phyloP scores from a whole-genome alignment of 768 basidiomycete species.

The Polyporus arcularius region DNA sequence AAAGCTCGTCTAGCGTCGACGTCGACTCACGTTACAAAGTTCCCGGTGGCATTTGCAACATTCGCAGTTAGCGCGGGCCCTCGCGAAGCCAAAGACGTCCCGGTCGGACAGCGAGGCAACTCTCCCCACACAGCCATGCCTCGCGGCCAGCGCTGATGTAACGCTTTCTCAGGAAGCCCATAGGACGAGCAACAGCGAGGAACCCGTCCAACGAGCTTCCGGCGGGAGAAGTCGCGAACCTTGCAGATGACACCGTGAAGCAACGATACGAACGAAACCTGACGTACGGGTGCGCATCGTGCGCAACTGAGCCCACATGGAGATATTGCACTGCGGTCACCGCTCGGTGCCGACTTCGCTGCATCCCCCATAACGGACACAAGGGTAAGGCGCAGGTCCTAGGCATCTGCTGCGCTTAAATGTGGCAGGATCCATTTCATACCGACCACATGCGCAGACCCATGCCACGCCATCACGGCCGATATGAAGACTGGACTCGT shows the following conservation, averaged over 20 bases:
- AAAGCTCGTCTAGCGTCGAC: not conserved
- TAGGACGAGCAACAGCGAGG: not conserved
- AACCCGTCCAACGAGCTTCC: not conserved
- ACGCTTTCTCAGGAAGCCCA: not conserved
- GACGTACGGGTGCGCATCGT: not conserved
- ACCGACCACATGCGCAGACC: too few species aligned
- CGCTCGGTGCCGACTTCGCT: not conserved
- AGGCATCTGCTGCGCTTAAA: not conserved
- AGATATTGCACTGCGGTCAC: not conserved
- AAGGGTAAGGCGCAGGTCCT: not conserved
- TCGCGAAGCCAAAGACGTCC: not conserved
- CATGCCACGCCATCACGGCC: too few species aligned
- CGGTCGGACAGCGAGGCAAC: conserved; percentile 10
- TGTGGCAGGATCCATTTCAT: too few species aligned
- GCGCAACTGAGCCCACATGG: not conserved
- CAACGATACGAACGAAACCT: not conserved
- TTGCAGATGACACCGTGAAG: not conserved
- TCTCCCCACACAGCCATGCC: not conserved
- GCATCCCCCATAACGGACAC: not conserved
- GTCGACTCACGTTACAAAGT: not conserved
- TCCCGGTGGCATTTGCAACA: not conserved
- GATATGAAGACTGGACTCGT: too few species aligned
- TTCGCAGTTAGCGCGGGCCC: not conserved
- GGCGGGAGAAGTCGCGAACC: not conserved
- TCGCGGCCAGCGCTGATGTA: conserved; percentile 9